Base-by-base conservation (phyloP, 129 eudicot species). In the Tagetes patula region DNA sequence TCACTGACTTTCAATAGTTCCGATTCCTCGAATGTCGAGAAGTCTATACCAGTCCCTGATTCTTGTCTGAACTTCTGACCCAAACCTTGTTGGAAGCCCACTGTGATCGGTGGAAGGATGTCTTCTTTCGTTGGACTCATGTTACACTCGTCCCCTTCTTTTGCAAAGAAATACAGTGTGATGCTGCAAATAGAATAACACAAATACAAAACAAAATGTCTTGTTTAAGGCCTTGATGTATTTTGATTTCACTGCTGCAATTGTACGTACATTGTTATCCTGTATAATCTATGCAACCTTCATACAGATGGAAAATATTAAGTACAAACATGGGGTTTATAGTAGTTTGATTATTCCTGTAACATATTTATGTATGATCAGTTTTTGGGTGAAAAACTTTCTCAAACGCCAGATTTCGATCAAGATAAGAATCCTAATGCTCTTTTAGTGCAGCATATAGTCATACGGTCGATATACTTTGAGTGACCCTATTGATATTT, bases 31-130 rank as follows among this genome's bases (percentile, higher is more conserved):
- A 85, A 90, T 73, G 53, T 53, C 27, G 97, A 86, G 12, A 95
- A 73, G 67, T 91, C 91, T 42, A 95, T 88, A 52, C 97, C 99
- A 31, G 95, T 91, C 69, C 99, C 97, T 0, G 88, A 74, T 32
- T 88, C 87, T 77, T 95, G 99, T 70, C 80, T 86, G 65, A 91
- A 95, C 70, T 86, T 88, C 84, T 95, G 99, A 42, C 87, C 94
- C 78, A 95, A 71, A 45, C 99, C 99, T 87, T 88, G 83, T 77
- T 88, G 78, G 71, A 95, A 95, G 11, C 75, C 73, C 32, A 91
- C 86, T 8, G 88, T 85, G 8, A 91, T 76, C 30, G 96, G 91
- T 67, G 92, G 84, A 58, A 79, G 82, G 56, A 82, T 3, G 84
- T 69, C 80, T 81, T 88, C 96, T 74, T 88, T 91, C 61, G 72